A percentile compares a stretch with the other conserved stretches of the same genome.
phyloP scores from a whole-genome alignment of 2,329 filamentous ascomycete genomes.

The Cercospora zeina region DNA sequence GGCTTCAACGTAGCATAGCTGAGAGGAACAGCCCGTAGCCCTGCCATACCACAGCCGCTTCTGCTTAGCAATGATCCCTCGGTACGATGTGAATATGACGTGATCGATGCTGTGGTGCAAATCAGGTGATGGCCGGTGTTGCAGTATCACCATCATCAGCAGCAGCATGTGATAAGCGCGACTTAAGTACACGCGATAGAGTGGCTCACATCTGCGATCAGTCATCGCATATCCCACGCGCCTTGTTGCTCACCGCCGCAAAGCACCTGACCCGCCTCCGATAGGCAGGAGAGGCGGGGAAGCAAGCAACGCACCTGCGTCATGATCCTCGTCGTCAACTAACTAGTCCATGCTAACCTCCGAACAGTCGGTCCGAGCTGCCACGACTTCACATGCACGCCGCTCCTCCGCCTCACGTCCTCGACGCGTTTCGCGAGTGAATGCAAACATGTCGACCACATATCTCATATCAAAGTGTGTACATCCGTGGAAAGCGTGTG shows the following conservation, averaged over 20 bases:
- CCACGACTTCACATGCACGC: constrained; percentile 8
- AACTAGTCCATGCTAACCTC: neutral
- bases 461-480: constrained; percentile 50
- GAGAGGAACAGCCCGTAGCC: constrained; percentile 8
- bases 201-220: constrained; percentile 1
- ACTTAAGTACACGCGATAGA: neutral
- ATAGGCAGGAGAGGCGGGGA: constrained; percentile 4
- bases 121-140: neutral
- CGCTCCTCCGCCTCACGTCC: neutral
- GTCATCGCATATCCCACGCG: constrained; percentile 7
- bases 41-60: constrained; percentile 16
- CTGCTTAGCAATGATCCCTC: constrained; percentile 8
- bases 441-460: constrained; percentile 29
- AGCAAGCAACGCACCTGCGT: constrained; percentile 1
- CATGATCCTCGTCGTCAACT: neutral
- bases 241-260: constrained; percentile 3
- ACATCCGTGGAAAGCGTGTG: neutral
- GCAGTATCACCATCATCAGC: neutral
- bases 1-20: constrained; percentile 11
- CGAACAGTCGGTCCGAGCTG: constrained; percentile 8
- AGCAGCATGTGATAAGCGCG: neutral
- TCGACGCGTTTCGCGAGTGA: constrained; percentile 1
- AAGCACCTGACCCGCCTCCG: constrained; percentile 3
- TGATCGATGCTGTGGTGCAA: neutral
- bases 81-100: neutral